Evolutionary conservation across 139 green algal species (phyloP), one percentile per base, ranked within the genome.

Genomic region (Pedinophyceae sp.): DNA sequence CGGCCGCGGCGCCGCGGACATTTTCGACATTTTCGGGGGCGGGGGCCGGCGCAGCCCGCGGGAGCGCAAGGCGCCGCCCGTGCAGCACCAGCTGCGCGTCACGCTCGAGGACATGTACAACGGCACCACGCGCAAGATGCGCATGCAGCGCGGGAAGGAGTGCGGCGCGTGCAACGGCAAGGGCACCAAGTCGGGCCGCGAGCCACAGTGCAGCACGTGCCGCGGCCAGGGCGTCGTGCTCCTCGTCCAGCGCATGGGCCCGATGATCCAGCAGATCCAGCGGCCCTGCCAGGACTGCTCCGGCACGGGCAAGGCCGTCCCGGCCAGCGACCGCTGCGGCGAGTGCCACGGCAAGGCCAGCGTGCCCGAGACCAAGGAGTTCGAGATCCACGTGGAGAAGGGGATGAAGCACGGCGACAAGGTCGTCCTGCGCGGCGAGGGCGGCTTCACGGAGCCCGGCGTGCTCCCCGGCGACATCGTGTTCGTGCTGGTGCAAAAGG

Each of bases 321-420:
- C 19, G 19, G 6, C 27, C 5, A 38, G 30, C 25, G 53, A 59
- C 39, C 27, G 45, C 5, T 50, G 45, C 45, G 45, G 22, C 18
- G 18, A 5, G 45, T 50, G 45, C 45, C 18, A 20, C 5, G 45
- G 45, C 17, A 47, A 46, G 52, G 23, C 23, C 27, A 27, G 23
- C 7, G n/a, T 48, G 6, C 30, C 52, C 6, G 52, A 58, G 52
- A 58, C 46, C 27, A 58, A 80, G 62, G 54, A 78, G 3, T 30
- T 80, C 17, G 72, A 80, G 54, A 65, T 80, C 28, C 48, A 69
- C 30, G 57, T 80, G 23, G 72, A 80, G 57, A 75, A 77, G 52
- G 72, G 72, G 4, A 78, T 78, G 70, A 29, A 57, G 57, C 54
- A 78, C 52, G 61, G 61, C 17, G 65, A 80, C 45, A 71, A 72